Evolutionary conservation across 179 eudicot genomes (phyloP).

Genomic region (Vitellaria paradoxa): DNA sequence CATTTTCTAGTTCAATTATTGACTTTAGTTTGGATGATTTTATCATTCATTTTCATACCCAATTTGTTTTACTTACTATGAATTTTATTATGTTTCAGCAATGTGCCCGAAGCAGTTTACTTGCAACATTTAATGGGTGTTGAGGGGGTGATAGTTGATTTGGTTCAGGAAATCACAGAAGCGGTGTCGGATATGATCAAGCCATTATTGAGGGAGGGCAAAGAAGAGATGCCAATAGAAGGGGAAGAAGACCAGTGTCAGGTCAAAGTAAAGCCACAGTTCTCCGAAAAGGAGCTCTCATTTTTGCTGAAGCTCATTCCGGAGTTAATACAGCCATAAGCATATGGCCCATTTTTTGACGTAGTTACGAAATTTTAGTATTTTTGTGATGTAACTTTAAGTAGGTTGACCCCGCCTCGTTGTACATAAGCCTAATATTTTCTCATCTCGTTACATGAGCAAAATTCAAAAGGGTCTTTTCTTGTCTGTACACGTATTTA

Average conservation of each 20-base stretch:
- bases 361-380: too few relatives aligned
- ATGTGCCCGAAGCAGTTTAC: constrained; percentile 61
- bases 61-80: background rate
- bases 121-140: constrained; percentile 72
- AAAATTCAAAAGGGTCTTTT: background rate
- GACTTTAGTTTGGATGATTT: background rate
- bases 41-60: background rate
- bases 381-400: background rate
- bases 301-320: constrained; percentile 78
- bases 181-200: constrained; percentile 53
- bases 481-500: too few relatives aligned
- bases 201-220: constrained; percentile 14
- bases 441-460: background rate
- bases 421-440: background rate
- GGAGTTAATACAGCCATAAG: constrained; percentile 45
- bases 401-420: background rate
- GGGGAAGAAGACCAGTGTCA: constrained; percentile 17
- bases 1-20: too few relatives aligned
- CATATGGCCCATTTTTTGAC: background rate
- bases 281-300: constrained; percentile 60
- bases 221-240: constrained; percentile 19
- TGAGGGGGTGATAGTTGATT: constrained; percentile 83
- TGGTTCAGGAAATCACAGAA: constrained; percentile 60
- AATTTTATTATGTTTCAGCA: constrained; percentile 23
- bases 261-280: constrained; percentile 41